Evolutionary conservation across 805 yeast genomes (phyloP).

Genomic region (Suhomyces sp.): DNA sequence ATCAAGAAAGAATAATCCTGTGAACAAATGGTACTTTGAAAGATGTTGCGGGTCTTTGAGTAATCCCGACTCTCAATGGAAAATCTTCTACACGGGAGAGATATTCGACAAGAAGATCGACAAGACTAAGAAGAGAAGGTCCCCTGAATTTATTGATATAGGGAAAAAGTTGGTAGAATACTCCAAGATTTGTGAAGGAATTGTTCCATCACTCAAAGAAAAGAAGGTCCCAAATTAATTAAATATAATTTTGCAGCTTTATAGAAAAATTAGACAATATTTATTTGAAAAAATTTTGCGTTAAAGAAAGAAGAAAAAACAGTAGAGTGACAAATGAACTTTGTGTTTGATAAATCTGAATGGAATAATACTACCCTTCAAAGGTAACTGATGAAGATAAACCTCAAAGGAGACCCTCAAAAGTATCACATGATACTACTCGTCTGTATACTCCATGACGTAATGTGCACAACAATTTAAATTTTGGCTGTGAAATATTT

Average conservation of each 20-base stretch:
- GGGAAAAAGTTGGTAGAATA: slow-evolving; percentile 44
- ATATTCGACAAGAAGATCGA: slow-evolving; percentile 37
- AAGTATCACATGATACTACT: neutral
- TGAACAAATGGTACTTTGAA: slow-evolving; percentile 97
- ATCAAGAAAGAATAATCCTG: slow-evolving; percentile 82
- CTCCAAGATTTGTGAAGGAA: slow-evolving; percentile 51
- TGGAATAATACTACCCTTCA: no score
- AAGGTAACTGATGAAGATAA: no score
- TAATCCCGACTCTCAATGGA: slow-evolving; percentile 37
- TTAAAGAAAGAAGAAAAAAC: no score
- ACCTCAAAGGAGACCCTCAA: no score
- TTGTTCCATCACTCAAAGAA: slow-evolving; percentile 54
- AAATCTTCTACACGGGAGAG: slow-evolving; percentile 42
- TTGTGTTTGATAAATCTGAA: no score
- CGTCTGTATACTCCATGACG: neutral
- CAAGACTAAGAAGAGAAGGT: slow-evolving; percentile 10
- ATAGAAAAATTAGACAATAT: no score
- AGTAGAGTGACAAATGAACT: no score
- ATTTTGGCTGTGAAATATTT: slow-evolving; percentile 1
- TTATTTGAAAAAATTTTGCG: no score
- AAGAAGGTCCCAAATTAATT: no score
- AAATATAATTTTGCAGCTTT: no score
- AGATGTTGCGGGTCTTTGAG: slow-evolving; percentile 70
- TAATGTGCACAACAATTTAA: neutral
- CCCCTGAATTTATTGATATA: slow-evolving; percentile 22